Base-by-base conservation (phyloP, 768 basidiomycete species). In the Hericium erinaceus region DNA sequence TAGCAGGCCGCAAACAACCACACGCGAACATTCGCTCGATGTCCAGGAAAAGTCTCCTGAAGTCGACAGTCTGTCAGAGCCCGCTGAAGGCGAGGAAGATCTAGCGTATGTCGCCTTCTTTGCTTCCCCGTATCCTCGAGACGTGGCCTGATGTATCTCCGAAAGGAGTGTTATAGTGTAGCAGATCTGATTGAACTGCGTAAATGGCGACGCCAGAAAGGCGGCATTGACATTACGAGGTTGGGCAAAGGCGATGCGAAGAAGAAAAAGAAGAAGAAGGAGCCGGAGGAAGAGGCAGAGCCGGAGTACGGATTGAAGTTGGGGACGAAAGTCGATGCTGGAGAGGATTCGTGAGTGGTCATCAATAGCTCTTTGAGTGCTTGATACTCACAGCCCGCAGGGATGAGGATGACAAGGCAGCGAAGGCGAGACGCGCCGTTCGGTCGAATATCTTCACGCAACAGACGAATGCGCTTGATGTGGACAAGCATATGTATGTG, bases 401-500 rank as follows among this genome's bases (percentile, higher is more conserved):
- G 0, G 84, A 87, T 40, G 76, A 80, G 59, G 81, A 81, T 44
- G 84, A 85, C 48, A 80, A 83, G 33, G 83, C 84, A 55, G 82
- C 86, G 2, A 85, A 81, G 57, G 84, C 89, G 10, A 77, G 90
- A 58, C 77, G 84, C 53, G 81, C 85, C 5, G 86, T 95, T 2
- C 77, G 92, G 41, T 75, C 83, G 20, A 95, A 91, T 72, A 97
- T 97, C 73, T 98, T 99, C 68, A 99, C 97, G 0, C 92, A 95
- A 61, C 95, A 98, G 72, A 99, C 95, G 4, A 95, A 97, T 68
- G 83, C 85, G 1, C 78, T 98, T 20, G 95, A 98, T 67, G 94
- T 97, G 24, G 95, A 99, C 74, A 98, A 98, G 67, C 97, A 98
- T 66, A 98, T 98, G 95, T 94, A 57, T 53, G 90, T 74, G 24